Base-by-base conservation (phyloP, 306 rosid species). In the Lupinus albus region DNA sequence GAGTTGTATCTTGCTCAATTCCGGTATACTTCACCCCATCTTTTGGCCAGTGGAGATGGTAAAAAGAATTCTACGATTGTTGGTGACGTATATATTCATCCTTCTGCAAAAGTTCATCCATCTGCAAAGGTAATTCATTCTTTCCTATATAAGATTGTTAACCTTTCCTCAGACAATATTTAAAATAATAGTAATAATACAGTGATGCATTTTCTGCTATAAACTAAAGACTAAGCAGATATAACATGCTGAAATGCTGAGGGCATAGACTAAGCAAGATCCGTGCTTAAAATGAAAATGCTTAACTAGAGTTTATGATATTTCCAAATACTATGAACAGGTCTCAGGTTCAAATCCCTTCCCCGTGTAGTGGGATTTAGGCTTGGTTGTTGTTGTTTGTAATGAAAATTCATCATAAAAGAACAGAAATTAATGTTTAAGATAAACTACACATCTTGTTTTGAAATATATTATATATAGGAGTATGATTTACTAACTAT, bases 21-120 rank as follows among this genome's bases (percentile, higher is more conserved):
- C 59, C 85, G 88, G 53, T 25, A 76, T 50, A 85, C 94, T 68
- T 83, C 84, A 14, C 86, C 96, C 10, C 49, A 85, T 63, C 84
- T 90, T 57, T 79, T 93, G 86, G 87, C 81, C 13, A 72, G 84
- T 73, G 96, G 96, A 59, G 89, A 93, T 59, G 95, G 96, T 61
- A 67, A 67, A 12, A 90, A 30, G 71, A 80, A 53, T 64, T 90
- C 97, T 7, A 78, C 55, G 54, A 78, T 90, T 62, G 76, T 78
- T 17, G 97, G 96, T 21, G 91, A 93, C 78, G 99, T 85, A 16
- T 93, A 82, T 72, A 63, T 93, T 72, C 99, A 93, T 79, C 97
- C 97, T 45, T 93, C 99, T 10, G 99, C 97, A 2, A 93, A 90
- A 90, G 85, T 93, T 52, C 96, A 93, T 74, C 99, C 96, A 63